Evolutionary conservation across 2,329 filamentous ascomycete genomes (phyloP).

Genomic region (Pezizomycotina sp.): DNA sequence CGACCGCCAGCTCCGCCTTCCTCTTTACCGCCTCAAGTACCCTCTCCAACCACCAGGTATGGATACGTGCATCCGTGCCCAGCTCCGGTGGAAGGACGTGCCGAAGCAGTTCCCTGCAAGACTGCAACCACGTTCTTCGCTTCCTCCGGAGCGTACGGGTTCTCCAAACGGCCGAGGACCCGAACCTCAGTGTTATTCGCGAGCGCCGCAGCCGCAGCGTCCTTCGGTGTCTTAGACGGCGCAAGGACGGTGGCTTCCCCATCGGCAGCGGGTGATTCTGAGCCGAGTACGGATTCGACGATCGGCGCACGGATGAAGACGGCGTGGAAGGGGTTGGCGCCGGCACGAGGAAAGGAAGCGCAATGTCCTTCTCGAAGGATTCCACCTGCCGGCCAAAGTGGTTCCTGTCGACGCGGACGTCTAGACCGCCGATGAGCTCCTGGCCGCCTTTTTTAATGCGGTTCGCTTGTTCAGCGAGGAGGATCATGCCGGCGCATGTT

Average conservation of each 20-base stretch:
- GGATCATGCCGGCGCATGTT: constrained; percentile 84
- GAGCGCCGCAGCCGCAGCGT: constrained; percentile 27
- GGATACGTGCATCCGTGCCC: constrained; percentile 73
- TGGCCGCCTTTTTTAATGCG: constrained; percentile 80
- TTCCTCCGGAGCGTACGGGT: constrained; percentile 32
- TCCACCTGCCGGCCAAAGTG: constrained; percentile 77
- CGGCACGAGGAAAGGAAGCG: constrained; percentile 22
- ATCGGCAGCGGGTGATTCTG: constrained; percentile 32
- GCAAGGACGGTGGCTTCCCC: constrained; percentile 29
- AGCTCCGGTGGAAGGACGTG: constrained; percentile 93
- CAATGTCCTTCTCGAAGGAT: constrained; percentile 22
- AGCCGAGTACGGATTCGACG: constrained; percentile 61
- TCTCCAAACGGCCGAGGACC: constrained; percentile 21
- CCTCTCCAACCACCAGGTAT: constrained; percentile 80
- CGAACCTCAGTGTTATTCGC: constrained; percentile 32
- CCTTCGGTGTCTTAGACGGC: constrained; percentile 22
- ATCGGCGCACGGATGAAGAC: constrained; percentile 92
- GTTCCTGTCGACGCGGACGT: constrained; percentile 81
- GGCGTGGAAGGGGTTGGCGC: constrained; percentile 46
- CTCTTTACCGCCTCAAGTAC: constrained; percentile 35
- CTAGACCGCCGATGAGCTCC: constrained; percentile 78
- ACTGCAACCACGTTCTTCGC: constrained; percentile 74
- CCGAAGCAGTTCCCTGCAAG: constrained; percentile 74
- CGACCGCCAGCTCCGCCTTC: constrained; percentile 13
- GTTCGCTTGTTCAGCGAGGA: constrained; percentile 76